Evolutionary conservation across 2,329 filamentous ascomycete genomes (phyloP), one percentile per base, ranked within the genome.

Genomic region (Pyrenochaeta sp.): DNA sequence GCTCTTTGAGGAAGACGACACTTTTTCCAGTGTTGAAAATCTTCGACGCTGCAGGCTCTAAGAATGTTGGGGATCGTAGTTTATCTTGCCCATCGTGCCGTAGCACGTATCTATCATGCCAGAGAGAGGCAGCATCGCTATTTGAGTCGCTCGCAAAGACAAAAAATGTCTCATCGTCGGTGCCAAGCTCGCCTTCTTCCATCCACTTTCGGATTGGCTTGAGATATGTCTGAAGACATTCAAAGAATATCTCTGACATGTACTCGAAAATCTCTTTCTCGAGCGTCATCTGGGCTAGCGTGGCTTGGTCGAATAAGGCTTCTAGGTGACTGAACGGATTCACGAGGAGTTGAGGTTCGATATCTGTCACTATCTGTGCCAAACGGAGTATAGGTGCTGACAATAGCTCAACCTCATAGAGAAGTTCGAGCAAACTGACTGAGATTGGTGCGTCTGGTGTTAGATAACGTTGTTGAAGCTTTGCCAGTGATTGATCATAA

Each of bases 1-100:
- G 81, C 47, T 90, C 86, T 59, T 89, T 89, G n/a, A 97, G 79
- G 44, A 97, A 90, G 1, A 95, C 87, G 54, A 95, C 89, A 67
- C 90, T 96, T 77, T 97, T 97, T 0, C 94, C 94, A 1, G 92
- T 89, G 1, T 89, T 92, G 68, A 97, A 94, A 37, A 97, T 92
- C 61, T 88, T 90, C 25, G 82, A 79, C 0, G 87, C 87, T 1
- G 89, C 86, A 2, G 89, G 84, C 39, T 88, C 86, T 4, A 97
- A 82, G 64, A 97, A 97, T 2, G 80, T 83, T 0, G 94, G 93
- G 0, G 90, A 88, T 66, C 90, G 87, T 1, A 93, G 75, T 1
- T 79, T 78, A 15, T 88, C 87, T 42, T 87, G 81, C 2, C 83
- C 76, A 0, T 88, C 86, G 12, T 80, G 82, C 27, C 89, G 86